Percentiles rank a stretch among this genome's conserved stretches.
These are phyloP conservation scores for Chlorencoelia australis DNA, from an alignment of 2,329 filamentous ascomycete species.

Conservation along the genomic window DNA sequence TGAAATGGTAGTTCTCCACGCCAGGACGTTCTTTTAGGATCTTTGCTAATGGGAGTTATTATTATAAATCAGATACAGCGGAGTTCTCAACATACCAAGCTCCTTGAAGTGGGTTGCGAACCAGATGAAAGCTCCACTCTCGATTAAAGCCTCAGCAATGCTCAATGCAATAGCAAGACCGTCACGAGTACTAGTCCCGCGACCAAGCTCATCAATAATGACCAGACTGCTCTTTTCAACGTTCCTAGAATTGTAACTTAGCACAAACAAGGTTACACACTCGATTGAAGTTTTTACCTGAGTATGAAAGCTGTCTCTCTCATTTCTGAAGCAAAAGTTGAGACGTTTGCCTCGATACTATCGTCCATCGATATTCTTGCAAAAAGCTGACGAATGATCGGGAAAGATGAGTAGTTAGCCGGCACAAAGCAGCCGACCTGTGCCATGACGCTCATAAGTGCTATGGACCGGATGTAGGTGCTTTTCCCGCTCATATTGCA, in stretches of 20 bases:
- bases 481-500: slow-evolving; percentile 99
- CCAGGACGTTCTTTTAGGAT: slow-evolving; percentile 67
- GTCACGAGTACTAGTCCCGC: slow-evolving; percentile 82
- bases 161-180: slow-evolving; percentile 83
- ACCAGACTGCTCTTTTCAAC: slow-evolving; percentile 66
- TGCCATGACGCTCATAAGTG: slow-evolving; percentile 82
- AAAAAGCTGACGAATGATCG: slow-evolving; percentile 75
- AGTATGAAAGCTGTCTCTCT: slow-evolving; percentile 90
- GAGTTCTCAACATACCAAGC: slow-evolving; percentile 38
- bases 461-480: slow-evolving; percentile 81
- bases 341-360: slow-evolving; percentile 80
- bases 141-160: slow-evolving; percentile 77
- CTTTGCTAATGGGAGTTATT: slow-evolving; percentile 37
- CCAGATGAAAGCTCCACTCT: slow-evolving; percentile 72
- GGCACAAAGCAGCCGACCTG: slow-evolving; percentile 90
- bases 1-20: slow-evolving; percentile 74
- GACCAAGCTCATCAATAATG: slow-evolving; percentile 85
- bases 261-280: too few relatives aligned
- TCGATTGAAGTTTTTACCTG: too few relatives aligned
- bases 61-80: not conserved
- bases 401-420: slow-evolving; percentile 71
- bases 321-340: slow-evolving; percentile 93
- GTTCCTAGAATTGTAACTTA: slow-evolving; percentile 40
- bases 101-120: slow-evolving; percentile 92
- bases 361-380: slow-evolving; percentile 81